A percentile compares a stretch with the other conserved stretches of the same genome.
Conservation (phyloP, 306 rosid species). For the Aeschynomene evenia region DNA sequence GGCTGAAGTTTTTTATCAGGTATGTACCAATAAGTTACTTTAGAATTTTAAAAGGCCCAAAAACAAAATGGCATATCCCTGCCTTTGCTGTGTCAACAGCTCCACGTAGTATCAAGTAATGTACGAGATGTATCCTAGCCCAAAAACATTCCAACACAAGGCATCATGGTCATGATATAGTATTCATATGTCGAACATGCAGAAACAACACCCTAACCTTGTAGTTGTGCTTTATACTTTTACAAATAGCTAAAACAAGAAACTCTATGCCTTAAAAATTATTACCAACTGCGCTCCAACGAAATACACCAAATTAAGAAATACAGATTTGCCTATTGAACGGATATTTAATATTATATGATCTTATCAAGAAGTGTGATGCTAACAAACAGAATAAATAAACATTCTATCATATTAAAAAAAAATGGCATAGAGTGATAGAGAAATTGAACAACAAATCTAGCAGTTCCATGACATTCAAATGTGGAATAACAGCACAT, state of each 20-base stretch:
- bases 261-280: neutral
- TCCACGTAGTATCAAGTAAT: too few relatives aligned
- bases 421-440: neutral
- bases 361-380: constrained; percentile 2
- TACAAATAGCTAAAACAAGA: neutral
- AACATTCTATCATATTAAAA: neutral
- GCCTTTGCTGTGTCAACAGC: too few relatives aligned
- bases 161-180: too few relatives aligned
- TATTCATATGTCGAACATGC: too few relatives aligned
- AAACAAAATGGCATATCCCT: too few relatives aligned
- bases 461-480: constrained; percentile 6
- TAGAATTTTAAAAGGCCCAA: too few relatives aligned
- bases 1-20: too few relatives aligned
- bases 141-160: too few relatives aligned
- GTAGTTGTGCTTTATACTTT: neutral
- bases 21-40: too few relatives aligned
- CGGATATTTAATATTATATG: neutral
- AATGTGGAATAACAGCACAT: constrained; percentile 5
- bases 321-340: neutral
- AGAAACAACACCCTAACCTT: too few relatives aligned
- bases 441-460: constrained; percentile 5
- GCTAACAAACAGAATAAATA: neutral
- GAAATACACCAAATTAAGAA: neutral
- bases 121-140: too few relatives aligned
- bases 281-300: neutral